Percentiles rank a stretch among this genome's conserved stretches.
Conservation (phyloP, 2,329 filamentous ascomycete genomes). For the Aspergillus sp. region DNA sequence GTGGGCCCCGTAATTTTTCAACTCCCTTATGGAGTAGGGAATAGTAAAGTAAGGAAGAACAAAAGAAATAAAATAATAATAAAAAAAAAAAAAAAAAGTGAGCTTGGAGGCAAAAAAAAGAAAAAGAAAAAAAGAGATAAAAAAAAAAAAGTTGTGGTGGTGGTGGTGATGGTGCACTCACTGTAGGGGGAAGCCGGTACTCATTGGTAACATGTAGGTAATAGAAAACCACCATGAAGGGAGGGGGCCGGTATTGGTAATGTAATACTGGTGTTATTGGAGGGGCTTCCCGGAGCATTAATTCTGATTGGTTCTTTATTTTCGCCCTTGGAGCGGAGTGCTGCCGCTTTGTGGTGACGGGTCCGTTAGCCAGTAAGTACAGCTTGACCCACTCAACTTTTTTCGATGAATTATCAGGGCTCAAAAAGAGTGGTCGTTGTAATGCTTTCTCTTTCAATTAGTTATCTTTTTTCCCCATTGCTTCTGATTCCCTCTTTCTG, state of each 20-base stretch:
- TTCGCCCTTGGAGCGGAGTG: slow-evolving; percentile 18
- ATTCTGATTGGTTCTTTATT: slow-evolving; percentile 20
- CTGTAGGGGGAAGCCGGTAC: slow-evolving; percentile 1
- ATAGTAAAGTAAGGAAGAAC: not conserved
- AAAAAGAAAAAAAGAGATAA: slow-evolving; percentile 8
- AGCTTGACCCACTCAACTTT: slow-evolving; percentile 20
- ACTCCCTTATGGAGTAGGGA: slow-evolving; percentile 14
- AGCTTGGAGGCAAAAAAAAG: not conserved
- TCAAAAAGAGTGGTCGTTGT: slow-evolving; percentile 8
- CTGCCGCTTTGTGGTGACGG: slow-evolving; percentile 29
- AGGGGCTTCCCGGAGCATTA: slow-evolving; percentile 18
- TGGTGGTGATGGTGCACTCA: slow-evolving; percentile 1
- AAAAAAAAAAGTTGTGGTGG: slow-evolving; percentile 5
- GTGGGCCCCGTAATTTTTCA: slow-evolving; percentile 32
- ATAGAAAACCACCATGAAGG: slow-evolving; percentile 16
- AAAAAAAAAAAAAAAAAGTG: not conserved
- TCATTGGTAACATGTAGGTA: slow-evolving; percentile 15
- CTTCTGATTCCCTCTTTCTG: not conserved
- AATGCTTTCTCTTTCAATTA: slow-evolving; percentile 9
- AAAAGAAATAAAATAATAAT: slow-evolving; percentile 5
- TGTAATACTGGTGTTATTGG: slow-evolving; percentile 13
- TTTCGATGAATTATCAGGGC: slow-evolving; percentile 19
- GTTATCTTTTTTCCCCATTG: not conserved
- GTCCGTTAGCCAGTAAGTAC: slow-evolving; percentile 21
- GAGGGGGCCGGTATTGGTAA: slow-evolving; percentile 21